Conservation (phyloP, 495 filamentous ascomycete genomes). For the Aspergillus asperescens region DNA sequence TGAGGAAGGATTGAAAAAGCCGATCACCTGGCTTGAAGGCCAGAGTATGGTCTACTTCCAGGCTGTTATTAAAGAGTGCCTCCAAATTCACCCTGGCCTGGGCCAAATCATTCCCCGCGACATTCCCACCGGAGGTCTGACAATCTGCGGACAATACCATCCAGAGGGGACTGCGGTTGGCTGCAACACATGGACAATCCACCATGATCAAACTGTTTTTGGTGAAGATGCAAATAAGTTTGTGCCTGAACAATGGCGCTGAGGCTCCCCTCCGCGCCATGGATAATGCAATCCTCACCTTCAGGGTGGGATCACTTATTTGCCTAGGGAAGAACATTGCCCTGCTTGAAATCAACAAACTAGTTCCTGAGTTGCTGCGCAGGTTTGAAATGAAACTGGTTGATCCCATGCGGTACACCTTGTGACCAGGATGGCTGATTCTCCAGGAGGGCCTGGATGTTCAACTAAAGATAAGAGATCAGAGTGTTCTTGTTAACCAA, state of each 20-base stretch:
- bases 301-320: conserved; percentile 57
- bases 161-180: conserved; percentile 24
- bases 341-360: conserved; percentile 72
- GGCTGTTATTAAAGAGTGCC: conserved; percentile 32
- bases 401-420: too few relatives aligned
- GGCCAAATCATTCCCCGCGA: conserved; percentile 29
- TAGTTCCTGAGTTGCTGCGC: background rate
- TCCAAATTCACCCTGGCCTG: conserved; percentile 31
- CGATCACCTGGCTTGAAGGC: conserved; percentile 19
- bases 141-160: conserved; percentile 21
- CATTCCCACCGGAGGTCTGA: conserved; percentile 20
- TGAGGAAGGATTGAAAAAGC: conserved; percentile 34
- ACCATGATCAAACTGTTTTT: conserved; percentile 34
- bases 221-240: conserved; percentile 45
- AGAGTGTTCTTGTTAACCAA: too few relatives aligned
- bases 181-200: conserved; percentile 22
- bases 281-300: too few relatives aligned
- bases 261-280: too few relatives aligned
- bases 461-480: too few relatives aligned
- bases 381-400: too few relatives aligned
- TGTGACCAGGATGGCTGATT: too few relatives aligned
- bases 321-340: conserved; percentile 73
- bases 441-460: too few relatives aligned
- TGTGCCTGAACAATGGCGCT: conserved; percentile 50
- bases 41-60: conserved; percentile 48